These are phyloP conservation scores for Bidens hawaiensis DNA, from an alignment of 140 eudicot species.

Conservation along the genomic window DNA sequence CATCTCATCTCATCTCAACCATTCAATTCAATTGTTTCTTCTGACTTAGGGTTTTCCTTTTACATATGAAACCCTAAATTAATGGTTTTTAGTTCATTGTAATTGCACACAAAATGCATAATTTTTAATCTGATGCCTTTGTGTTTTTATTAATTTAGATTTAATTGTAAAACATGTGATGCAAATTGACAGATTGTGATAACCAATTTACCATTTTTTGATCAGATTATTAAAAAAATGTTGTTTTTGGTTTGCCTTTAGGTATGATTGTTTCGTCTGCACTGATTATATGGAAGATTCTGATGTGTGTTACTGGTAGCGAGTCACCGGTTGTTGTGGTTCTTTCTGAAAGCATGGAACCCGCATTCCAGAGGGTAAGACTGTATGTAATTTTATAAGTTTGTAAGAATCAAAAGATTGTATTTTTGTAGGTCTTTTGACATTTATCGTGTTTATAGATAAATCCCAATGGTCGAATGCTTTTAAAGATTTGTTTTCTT, in stretches of 20 bases:
- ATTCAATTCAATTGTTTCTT: too few relatives aligned
- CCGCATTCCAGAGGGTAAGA: conserved; percentile 73
- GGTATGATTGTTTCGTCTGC: conserved; percentile 80
- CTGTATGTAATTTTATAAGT: background rate
- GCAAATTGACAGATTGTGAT: too few relatives aligned
- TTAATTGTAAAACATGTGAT: too few relatives aligned
- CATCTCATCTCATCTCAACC: too few relatives aligned
- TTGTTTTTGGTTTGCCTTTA: conserved; percentile 23
- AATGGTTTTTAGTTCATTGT: background rate
- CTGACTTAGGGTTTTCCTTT: conserved; percentile 14
- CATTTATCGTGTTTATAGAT: background rate
- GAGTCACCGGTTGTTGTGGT: too few relatives aligned
- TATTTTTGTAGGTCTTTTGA: background rate
- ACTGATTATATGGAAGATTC: conserved; percentile 70
- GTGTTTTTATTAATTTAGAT: background rate
- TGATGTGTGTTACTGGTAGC: conserved; percentile 71
- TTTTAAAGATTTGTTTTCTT: background rate
- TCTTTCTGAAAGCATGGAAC: conserved; percentile 94
- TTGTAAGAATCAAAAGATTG: background rate
- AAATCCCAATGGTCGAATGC: background rate
- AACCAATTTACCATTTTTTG: too few relatives aligned
- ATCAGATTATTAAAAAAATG: background rate
- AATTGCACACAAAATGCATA: too few relatives aligned
- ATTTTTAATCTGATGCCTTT: background rate
- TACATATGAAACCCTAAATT: conserved; percentile 1